Base-by-base conservation (phyloP, 2,329 filamentous ascomycete genomes). In the Aspergillus terreus region DNA sequence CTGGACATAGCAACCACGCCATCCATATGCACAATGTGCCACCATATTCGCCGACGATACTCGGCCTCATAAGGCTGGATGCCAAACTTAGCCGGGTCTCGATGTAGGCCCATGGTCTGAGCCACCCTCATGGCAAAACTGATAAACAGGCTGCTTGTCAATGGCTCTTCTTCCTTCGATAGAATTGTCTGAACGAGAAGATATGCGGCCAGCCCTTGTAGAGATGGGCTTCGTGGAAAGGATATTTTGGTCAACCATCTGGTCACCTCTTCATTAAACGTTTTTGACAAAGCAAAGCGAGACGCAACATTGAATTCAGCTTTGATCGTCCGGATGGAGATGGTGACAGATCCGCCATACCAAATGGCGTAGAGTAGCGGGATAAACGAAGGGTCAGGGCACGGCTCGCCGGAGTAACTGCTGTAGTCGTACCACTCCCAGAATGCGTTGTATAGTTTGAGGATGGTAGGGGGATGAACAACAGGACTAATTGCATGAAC, bases 1-100 rank as follows among this genome's bases (percentile, higher is more conserved):
- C 74, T 76, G 4, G 76, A 75, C 65, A 78, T 76, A 2, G 76
- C 72, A n/a, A 78, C 71, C 10, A 76, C 69, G n/a, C 74, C 65
- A 54, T 77, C 74, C 64, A 76, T 75, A 42, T 77, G 72, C 23
- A 77, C 71, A 33, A 78, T 75, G 53, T 77, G 75, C 73, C 74
- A 77, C 75, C 75, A 78, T 46, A 78, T 62, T 14, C 75, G 67
- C 46, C 75, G 68, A 23, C 75, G 66, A 40, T 72, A 68, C 55
- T 78, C 75, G 3, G 75, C 74, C 56, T 76, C 73, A 32, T 69
- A 70, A 4, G 72, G 62, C 10, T 67, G 63, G 44, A 78, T 72
- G 5, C 73, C 72, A 54, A 78, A 78, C 19, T 76, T 71, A 0
- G 73, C 72, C 2, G 76, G 75, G 50, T 79, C 77, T 15, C 75